Evolutionary conservation across 345 rosid genomes (phyloP).

Genomic region (Moricandia arvensis): DNA sequence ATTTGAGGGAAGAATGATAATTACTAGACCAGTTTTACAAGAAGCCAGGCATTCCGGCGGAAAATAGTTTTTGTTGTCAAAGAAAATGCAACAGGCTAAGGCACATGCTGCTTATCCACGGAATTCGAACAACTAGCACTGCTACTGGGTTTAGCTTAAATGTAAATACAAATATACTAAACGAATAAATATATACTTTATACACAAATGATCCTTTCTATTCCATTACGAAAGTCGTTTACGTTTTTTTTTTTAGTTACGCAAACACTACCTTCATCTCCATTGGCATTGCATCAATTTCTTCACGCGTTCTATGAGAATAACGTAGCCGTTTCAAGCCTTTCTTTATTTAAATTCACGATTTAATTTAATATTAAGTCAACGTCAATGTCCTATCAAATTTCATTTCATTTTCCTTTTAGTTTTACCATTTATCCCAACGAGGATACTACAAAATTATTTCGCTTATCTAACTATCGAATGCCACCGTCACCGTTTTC

Average conservation of each 20-base stretch:
- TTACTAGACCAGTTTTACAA: not conserved
- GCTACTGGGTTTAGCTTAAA: conserved; percentile 29
- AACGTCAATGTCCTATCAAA: conserved; percentile 5
- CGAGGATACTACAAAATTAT: not conserved
- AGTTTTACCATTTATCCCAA: not conserved
- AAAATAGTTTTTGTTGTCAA: not conserved
- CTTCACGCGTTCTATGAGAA: conserved; percentile 27
- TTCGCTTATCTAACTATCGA: not conserved
- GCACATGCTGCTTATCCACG: conserved; percentile 30
- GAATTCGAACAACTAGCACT: conserved; percentile 21
- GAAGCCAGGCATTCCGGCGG: not conserved
- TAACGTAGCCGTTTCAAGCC: not conserved
- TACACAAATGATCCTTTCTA: not conserved
- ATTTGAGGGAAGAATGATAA: conserved; percentile 5
- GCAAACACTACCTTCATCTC: conserved; percentile 32
- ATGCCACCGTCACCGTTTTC: not conserved
- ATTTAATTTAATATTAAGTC: conserved; percentile 3
- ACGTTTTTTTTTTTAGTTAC: conserved; percentile 5
- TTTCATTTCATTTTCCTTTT: not conserved
- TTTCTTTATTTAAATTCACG: not conserved
- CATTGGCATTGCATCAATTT: conserved; percentile 10
- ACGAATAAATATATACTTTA: not conserved
- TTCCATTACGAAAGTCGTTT: conserved; percentile 1
- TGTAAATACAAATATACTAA: not conserved
- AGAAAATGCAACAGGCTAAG: not conserved